Evolutionary conservation across 345 rosid species (phyloP).

Genomic region (Populus simonii): DNA sequence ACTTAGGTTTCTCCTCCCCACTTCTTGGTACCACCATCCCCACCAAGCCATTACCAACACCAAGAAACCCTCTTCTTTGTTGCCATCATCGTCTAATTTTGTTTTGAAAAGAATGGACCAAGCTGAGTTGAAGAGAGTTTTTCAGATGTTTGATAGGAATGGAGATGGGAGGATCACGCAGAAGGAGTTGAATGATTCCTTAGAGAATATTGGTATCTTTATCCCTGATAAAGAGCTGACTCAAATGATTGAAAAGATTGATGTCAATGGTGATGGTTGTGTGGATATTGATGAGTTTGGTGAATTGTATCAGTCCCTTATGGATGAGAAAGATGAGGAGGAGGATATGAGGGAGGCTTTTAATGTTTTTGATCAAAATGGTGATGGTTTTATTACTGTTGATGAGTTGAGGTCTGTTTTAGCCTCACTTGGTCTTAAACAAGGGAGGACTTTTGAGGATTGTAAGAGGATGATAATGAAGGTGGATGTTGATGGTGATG

Average conservation of each 20-base stretch:
- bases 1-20: slow-evolving; percentile 38
- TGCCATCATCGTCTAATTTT: background rate
- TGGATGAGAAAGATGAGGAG: slow-evolving; percentile 48
- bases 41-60: background rate
- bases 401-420: slow-evolving; percentile 72
- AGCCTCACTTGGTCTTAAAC: slow-evolving; percentile 68
- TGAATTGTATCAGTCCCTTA: slow-evolving; percentile 49
- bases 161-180: slow-evolving; percentile 70
- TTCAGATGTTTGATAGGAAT: slow-evolving; percentile 75
- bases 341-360: slow-evolving; percentile 83
- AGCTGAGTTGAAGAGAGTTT: slow-evolving; percentile 58
- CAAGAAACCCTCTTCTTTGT: background rate
- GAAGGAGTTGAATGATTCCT: slow-evolving; percentile 60
- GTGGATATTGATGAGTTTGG: slow-evolving; percentile 73
- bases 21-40: slow-evolving; percentile 34
- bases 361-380: slow-evolving; percentile 78
- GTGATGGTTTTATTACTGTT: slow-evolving; percentile 79
- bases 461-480: slow-evolving; percentile 73
- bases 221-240: slow-evolving; percentile 56
- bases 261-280: slow-evolving; percentile 27
- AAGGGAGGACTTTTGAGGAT: slow-evolving; percentile 66
- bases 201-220: slow-evolving; percentile 63
- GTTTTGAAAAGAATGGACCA: slow-evolving; percentile 38
- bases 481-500: slow-evolving; percentile 90
- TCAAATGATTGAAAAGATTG: slow-evolving; percentile 30